A percentile compares a stretch with the other conserved stretches of the same genome.
Conservation (phyloP, 2,329 filamentous ascomycete genomes). For the Fusarium illudens region DNA sequence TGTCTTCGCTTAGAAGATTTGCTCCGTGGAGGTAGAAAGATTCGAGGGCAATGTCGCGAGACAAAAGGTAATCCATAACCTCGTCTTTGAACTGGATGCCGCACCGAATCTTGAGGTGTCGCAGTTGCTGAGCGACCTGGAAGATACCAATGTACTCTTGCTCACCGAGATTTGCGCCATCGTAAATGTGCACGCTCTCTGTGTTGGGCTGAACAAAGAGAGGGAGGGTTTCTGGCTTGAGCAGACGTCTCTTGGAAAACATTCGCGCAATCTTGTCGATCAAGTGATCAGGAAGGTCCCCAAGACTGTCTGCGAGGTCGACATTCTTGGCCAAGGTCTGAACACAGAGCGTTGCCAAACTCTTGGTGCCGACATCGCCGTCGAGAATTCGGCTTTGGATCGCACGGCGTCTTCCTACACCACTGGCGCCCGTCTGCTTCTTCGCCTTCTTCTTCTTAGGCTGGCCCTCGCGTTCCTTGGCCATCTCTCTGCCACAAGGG, state of each 20-base stretch:
- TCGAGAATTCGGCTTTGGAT: conserved; percentile 86
- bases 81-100: conserved; percentile 92
- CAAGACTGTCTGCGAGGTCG: conserved; percentile 68
- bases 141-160: conserved; percentile 86
- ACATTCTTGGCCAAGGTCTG: conserved; percentile 71
- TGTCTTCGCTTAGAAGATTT: conserved; percentile 80
- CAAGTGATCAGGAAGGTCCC: conserved; percentile 63
- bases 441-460: conserved; percentile 54
- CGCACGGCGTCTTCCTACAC: conserved; percentile 73
- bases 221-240: conserved; percentile 62
- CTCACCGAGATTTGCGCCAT: conserved; percentile 70
- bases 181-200: conserved; percentile 64
- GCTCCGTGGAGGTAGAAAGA: conserved; percentile 82
- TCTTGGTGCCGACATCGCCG: conserved; percentile 75
- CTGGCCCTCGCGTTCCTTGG: conserved; percentile 63
- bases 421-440: conserved; percentile 58
- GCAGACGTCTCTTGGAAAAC: conserved; percentile 67
- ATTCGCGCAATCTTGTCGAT: conserved; percentile 68
- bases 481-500: conserved; percentile 79
- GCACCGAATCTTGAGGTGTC: conserved; percentile 78
- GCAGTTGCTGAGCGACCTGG: conserved; percentile 73
- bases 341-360: conserved; percentile 70
- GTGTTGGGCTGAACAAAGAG: conserved; percentile 64
- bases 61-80: conserved; percentile 81
- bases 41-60: conserved; percentile 73